A percentile compares a stretch with the other conserved stretches of the same genome.
Conservation (phyloP, 352 stramenopile species). For the Aphanomyces euteiches region DNA sequence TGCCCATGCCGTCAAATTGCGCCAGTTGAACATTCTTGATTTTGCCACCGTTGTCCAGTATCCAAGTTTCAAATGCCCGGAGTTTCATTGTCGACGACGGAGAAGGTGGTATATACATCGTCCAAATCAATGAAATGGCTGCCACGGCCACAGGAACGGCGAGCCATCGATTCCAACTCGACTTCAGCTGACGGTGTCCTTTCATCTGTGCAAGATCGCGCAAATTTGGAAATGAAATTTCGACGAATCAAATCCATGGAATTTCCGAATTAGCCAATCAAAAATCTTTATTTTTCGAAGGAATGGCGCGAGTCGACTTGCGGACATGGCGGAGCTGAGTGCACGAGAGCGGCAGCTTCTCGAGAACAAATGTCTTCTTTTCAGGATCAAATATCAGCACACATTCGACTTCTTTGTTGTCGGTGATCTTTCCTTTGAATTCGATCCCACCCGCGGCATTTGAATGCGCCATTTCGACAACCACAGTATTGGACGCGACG, state of each 20-base stretch:
- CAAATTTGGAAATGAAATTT: neutral
- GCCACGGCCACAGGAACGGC: neutral
- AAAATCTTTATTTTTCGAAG: neutral
- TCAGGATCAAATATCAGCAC: slow-evolving; percentile 65
- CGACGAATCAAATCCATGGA: neutral
- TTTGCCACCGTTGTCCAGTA: slow-evolving; percentile 32
- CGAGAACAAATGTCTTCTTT: slow-evolving; percentile 55
- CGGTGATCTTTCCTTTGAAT: slow-evolving; percentile 72
- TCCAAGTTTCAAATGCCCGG: slow-evolving; percentile 32
- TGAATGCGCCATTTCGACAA: slow-evolving; percentile 61
- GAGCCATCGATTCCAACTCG: neutral
- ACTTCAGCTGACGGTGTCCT: too few species aligned
- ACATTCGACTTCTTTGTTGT: slow-evolving; percentile 81
- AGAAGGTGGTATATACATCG: neutral
- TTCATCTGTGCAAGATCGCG: too few species aligned
- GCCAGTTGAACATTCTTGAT: slow-evolving; percentile 28
- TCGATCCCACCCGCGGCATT: slow-evolving; percentile 51
- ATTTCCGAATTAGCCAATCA: neutral
- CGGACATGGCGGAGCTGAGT: slow-evolving; percentile 75
- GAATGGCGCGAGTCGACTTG: neutral
- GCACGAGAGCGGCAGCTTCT: slow-evolving; percentile 62
- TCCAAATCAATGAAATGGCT: neutral
- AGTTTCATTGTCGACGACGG: neutral
- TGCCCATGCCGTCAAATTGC: slow-evolving; percentile 34
- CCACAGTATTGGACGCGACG: slow-evolving; percentile 46